Evolutionary conservation across 2,329 filamentous ascomycete genomes (phyloP).

Genomic region (Exophiala alcalophila): DNA sequence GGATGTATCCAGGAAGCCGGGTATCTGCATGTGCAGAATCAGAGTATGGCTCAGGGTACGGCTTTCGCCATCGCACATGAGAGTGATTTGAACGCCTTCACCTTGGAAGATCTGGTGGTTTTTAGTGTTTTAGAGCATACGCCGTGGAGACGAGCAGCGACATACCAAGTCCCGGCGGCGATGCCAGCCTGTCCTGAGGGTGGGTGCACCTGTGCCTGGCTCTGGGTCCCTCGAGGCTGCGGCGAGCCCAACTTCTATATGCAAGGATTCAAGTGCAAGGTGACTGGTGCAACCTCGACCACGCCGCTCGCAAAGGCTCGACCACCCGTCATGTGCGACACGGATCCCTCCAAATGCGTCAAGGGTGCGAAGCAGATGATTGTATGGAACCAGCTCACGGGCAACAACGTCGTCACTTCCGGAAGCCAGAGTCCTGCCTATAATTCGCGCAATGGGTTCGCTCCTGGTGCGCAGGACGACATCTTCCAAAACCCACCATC

Average conservation of each 20-base stretch:
- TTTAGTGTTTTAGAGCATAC: slow-evolving; percentile 48
- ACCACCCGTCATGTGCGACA: slow-evolving; percentile 44
- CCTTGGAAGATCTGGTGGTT: slow-evolving; percentile 52
- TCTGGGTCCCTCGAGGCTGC: slow-evolving; percentile 42
- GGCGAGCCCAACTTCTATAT: slow-evolving; percentile 47
- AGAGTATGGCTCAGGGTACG: slow-evolving; percentile 45
- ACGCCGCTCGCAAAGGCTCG: slow-evolving; percentile 43
- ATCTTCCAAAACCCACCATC: slow-evolving; percentile 12
- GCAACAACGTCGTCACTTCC: slow-evolving; percentile 13
- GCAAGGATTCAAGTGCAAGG: slow-evolving; percentile 51
- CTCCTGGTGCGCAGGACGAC: slow-evolving; percentile 17
- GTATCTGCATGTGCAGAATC: slow-evolving; percentile 48
- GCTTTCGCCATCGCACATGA: slow-evolving; percentile 54
- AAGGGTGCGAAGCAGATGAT: slow-evolving; percentile 53
- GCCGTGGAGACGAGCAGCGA: slow-evolving; percentile 40
- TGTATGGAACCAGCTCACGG: slow-evolving; percentile 43
- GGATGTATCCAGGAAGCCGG: slow-evolving; percentile 44
- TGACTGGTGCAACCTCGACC: slow-evolving; percentile 44
- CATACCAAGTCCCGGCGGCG: slow-evolving; percentile 38
- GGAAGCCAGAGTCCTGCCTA: slow-evolving; percentile 13
- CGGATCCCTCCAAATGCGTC: slow-evolving; percentile 44
- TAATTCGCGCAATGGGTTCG: slow-evolving; percentile 18
- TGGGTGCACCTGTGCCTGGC: slow-evolving; percentile 44
- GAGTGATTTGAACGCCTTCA: slow-evolving; percentile 46
- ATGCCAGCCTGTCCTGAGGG: slow-evolving; percentile 39